Conservation (phyloP, 257 asterid genomes). For the Petunia secreta region DNA sequence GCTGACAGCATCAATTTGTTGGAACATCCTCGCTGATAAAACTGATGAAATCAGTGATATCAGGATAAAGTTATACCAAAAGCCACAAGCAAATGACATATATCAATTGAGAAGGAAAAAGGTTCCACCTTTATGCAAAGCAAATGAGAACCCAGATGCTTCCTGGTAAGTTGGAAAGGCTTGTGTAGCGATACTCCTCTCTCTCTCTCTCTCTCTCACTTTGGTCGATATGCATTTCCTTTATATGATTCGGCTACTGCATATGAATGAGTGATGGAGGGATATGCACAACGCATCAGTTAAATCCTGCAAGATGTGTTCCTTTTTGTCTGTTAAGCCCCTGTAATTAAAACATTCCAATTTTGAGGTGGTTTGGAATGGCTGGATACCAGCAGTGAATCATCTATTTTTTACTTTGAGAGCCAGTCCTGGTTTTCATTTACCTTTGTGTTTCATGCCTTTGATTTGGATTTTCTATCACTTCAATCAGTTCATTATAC, state of each 20-base stretch:
- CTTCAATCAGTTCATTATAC: background rate
- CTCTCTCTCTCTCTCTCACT: conserved; percentile 8
- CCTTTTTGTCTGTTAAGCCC: background rate
- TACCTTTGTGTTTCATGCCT: background rate
- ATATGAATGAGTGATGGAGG: background rate
- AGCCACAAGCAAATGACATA: conserved; percentile 77
- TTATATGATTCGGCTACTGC: background rate
- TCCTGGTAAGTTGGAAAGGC: conserved; percentile 68
- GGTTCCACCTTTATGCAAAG: conserved; percentile 87
- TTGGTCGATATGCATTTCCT: background rate
- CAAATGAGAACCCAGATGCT: conserved; percentile 85
- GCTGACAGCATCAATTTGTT: conserved; percentile 77
- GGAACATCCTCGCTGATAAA: conserved; percentile 95
- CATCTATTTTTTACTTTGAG: background rate
- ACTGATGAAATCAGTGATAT: conserved; percentile 85
- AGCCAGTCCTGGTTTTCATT: background rate
- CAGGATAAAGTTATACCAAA: conserved; percentile 82
- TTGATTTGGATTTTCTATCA: background rate
- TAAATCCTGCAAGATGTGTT: background rate
- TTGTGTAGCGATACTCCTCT: background rate
- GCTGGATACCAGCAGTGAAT: background rate
- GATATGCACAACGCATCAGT: conserved; percentile 5
- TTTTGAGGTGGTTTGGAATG: background rate
- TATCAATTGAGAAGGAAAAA: conserved; percentile 77
- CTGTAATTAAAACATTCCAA: background rate